Percentiles rank a stretch among this genome's conserved stretches.
Conservation (phyloP, 331 rosid genomes). For the Prunus yedoensis region DNA sequence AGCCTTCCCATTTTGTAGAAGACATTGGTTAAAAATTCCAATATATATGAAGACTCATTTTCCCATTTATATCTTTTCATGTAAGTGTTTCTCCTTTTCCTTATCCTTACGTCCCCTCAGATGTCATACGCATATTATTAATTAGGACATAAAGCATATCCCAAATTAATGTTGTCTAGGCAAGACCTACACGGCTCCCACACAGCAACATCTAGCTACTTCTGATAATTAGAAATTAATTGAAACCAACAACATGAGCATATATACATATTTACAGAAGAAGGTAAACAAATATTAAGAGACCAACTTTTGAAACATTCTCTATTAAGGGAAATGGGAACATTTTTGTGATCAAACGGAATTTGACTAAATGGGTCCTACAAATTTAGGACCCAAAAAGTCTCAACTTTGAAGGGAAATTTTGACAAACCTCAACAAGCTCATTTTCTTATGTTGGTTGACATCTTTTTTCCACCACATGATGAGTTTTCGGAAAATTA, state of each 20-base stretch:
- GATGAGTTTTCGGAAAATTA: not conserved
- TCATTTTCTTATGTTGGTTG: not conserved
- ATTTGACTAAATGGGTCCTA: not conserved
- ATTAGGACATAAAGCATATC: not conserved
- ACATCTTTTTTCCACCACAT: not conserved
- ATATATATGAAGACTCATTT: no score
- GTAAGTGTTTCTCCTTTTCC: not conserved
- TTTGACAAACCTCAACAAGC: not conserved
- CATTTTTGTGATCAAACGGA: no score
- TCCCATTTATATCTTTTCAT: not conserved
- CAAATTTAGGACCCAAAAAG: not conserved
- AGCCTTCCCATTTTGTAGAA: no score
- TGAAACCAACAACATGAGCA: not conserved
- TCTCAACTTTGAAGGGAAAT: not conserved
- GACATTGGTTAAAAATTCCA: no score
- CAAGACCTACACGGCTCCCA: not conserved
- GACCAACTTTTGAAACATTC: no score
- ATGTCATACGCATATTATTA: not conserved
- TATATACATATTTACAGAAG: no score
- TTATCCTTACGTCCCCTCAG: not conserved
- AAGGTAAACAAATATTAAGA: no score
- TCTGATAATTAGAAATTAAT: not conserved
- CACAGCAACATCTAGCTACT: not conserved
- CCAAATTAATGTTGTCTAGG: not conserved
- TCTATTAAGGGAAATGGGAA: no score